Percentiles rank a stretch among this genome's conserved stretches.
Evolutionary conservation across 2,329 filamentous ascomycete species (phyloP).

Genomic region (Sordariomycetes sp.): DNA sequence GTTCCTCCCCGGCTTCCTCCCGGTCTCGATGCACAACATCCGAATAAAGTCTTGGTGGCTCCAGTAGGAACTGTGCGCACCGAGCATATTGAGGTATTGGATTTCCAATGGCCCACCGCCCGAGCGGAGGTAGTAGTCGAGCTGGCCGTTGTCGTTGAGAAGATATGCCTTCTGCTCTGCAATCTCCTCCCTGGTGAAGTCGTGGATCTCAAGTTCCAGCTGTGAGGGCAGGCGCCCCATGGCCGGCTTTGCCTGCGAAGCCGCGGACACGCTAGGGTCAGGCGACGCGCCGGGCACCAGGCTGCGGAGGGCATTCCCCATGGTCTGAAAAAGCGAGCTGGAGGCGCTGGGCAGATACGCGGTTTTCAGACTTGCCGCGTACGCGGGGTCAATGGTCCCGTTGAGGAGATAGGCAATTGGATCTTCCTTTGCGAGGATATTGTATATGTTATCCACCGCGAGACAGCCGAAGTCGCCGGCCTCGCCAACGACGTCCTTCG

Average conservation of each 20-base stretch:
- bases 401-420: slow-evolving; percentile 89
- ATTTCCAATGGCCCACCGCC: slow-evolving; percentile 84
- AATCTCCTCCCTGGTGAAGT: slow-evolving; percentile 86
- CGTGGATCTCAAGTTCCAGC: slow-evolving; percentile 89
- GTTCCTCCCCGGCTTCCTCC: slow-evolving; percentile 57
- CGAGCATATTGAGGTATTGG: slow-evolving; percentile 94
- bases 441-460: slow-evolving; percentile 93
- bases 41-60: slow-evolving; percentile 76
- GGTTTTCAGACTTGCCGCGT: slow-evolving; percentile 64
- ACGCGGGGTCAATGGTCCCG: slow-evolving; percentile 73
- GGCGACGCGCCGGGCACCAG: slow-evolving; percentile 39
- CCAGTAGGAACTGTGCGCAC: slow-evolving; percentile 95
- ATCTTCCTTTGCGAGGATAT: slow-evolving; percentile 62
- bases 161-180: slow-evolving; percentile 81
- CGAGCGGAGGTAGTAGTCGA: slow-evolving; percentile 80
- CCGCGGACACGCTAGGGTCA: background rate
- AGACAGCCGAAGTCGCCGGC: slow-evolving; percentile 78
- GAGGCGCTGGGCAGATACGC: slow-evolving; percentile 70
- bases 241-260: slow-evolving; percentile 15
- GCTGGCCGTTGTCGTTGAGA: slow-evolving; percentile 92
- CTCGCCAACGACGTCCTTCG: slow-evolving; percentile 59
- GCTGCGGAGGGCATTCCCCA: slow-evolving; percentile 52
- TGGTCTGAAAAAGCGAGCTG: slow-evolving; percentile 51
- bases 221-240: slow-evolving; percentile 45
- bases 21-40: slow-evolving; percentile 81